Percentiles rank a stretch among this genome's conserved stretches.
Evolutionary conservation across 2,329 filamentous ascomycete genomes (phyloP).

Genomic region (Cytospora schulzeri): DNA sequence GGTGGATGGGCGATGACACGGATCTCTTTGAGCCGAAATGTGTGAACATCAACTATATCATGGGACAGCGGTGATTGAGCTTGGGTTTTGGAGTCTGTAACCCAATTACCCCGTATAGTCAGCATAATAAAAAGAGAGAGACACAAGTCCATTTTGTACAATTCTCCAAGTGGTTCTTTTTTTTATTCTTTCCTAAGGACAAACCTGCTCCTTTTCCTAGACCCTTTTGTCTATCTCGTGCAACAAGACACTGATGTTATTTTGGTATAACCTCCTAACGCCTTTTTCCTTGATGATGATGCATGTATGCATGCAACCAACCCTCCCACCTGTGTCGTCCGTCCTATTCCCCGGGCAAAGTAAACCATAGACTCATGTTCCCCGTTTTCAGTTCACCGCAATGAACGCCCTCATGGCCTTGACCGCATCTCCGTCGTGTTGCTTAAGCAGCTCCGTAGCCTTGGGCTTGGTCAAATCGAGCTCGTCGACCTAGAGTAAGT

Average conservation of each 20-base stretch:
- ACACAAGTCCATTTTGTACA: not conserved
- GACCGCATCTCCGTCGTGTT: constrained; percentile 69
- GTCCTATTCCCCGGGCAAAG: not conserved
- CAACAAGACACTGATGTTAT: not conserved
- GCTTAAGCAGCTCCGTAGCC: constrained; percentile 73
- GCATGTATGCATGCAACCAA: constrained; percentile 17
- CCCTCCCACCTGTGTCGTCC: too few species aligned
- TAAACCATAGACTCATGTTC: not conserved
- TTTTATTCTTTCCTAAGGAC: not conserved
- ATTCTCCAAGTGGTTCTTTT: not conserved
- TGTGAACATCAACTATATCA: constrained; percentile 27
- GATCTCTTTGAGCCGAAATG: constrained; percentile 38
- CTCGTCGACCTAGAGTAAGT: constrained; percentile 60
- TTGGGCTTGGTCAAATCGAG: constrained; percentile 71
- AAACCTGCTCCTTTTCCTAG: not conserved
- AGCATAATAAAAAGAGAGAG: not conserved
- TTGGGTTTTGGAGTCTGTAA: not conserved
- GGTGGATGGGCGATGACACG: constrained; percentile 33
- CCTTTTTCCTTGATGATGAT: constrained; percentile 8
- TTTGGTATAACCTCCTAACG: constrained; percentile 1
- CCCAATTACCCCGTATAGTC: not conserved
- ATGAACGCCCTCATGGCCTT: constrained; percentile 66
- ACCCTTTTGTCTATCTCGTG: not conserved
- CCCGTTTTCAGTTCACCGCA: constrained; percentile 19
- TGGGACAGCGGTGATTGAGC: constrained; percentile 15